Evolutionary conservation across 2,329 filamentous ascomycete species (phyloP).

Genomic region (Cercospora beticola): DNA sequence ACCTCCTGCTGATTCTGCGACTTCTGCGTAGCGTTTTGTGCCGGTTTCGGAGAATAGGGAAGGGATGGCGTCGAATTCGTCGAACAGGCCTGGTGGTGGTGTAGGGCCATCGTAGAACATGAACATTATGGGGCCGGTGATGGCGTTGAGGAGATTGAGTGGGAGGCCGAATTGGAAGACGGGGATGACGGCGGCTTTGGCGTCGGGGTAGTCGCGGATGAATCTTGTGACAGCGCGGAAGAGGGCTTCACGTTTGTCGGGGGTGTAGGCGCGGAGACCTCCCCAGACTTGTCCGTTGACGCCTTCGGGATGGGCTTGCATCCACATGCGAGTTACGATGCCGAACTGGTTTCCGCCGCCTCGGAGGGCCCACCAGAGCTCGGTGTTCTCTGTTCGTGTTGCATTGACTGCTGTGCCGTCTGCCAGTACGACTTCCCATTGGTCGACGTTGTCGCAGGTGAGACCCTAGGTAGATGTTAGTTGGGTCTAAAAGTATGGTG

Average conservation of each 20-base stretch:
- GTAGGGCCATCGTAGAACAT: conserved; percentile 26
- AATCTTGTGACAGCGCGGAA: conserved; percentile 22
- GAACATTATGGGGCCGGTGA: conserved; percentile 24
- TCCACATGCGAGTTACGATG: conserved; percentile 26
- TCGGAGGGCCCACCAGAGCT: conserved; percentile 55
- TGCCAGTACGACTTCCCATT: conserved; percentile 52
- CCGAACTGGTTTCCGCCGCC: conserved; percentile 53
- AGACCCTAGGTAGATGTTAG: conserved; percentile 13
- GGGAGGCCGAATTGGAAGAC: conserved; percentile 24
- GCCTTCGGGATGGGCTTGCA: conserved; percentile 27
- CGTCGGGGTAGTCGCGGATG: conserved; percentile 20
- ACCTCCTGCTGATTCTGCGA: conserved; percentile 22
- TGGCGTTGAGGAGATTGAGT: conserved; percentile 19
- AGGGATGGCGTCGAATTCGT: conserved; percentile 20
- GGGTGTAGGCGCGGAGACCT: conserved; percentile 22
- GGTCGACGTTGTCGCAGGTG: conserved; percentile 23
- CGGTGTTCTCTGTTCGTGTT: conserved; percentile 44
- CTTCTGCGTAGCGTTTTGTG: conserved; percentile 17
- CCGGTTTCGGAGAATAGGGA: conserved; percentile 11
- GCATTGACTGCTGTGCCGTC: conserved; percentile 51
- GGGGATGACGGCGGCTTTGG: conserved; percentile 24
- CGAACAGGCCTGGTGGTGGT: conserved; percentile 20
- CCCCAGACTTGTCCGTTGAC: conserved; percentile 26
- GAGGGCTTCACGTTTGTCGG: conserved; percentile 18
- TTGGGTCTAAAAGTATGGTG: background rate